Percentiles rank a stretch among this genome's conserved stretches.
phyloP scores from a whole-genome alignment of 345 rosid genomes.

The Aegle marmelos region DNA sequence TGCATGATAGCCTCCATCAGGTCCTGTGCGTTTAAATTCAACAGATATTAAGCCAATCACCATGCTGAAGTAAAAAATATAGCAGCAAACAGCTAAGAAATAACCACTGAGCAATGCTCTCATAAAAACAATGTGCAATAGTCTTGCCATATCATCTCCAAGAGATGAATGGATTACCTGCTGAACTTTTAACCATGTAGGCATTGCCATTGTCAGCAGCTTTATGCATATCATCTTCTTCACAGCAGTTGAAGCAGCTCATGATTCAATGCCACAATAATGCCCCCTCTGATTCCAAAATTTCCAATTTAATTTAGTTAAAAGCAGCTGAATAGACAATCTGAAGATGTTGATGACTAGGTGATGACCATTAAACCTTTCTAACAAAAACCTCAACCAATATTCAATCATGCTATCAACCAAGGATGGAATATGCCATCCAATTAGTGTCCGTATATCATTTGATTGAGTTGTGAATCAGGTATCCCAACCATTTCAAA shows the following conservation, averaged over 20 bases:
- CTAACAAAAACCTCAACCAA: neutral
- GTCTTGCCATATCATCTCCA: neutral
- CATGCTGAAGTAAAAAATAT: neutral
- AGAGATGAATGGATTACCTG: conserved; percentile 41
- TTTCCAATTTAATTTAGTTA: neutral
- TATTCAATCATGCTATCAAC: neutral
- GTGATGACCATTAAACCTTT: neutral
- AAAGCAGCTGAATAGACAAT: neutral
- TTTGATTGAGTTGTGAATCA: neutral
- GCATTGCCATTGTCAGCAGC: conserved; percentile 66
- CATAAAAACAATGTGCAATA: neutral
- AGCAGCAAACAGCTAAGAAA: neutral
- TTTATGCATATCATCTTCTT: conserved; percentile 66
- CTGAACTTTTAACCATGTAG: conserved; percentile 48
- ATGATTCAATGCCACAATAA: conserved; percentile 37
- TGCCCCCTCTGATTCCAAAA: conserved; percentile 8
- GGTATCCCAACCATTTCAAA: neutral
- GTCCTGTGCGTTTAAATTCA: conserved; percentile 32
- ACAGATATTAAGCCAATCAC: neutral
- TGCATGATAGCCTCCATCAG: conserved; percentile 39
- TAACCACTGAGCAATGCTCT: neutral
- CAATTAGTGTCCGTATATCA: neutral
- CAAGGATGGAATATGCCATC: neutral
- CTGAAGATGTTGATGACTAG: neutral
- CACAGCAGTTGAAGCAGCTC: conserved; percentile 87